phyloP scores from a whole-genome alignment of 495 filamentous ascomycete species.

The Aspergillus sparsus region DNA sequence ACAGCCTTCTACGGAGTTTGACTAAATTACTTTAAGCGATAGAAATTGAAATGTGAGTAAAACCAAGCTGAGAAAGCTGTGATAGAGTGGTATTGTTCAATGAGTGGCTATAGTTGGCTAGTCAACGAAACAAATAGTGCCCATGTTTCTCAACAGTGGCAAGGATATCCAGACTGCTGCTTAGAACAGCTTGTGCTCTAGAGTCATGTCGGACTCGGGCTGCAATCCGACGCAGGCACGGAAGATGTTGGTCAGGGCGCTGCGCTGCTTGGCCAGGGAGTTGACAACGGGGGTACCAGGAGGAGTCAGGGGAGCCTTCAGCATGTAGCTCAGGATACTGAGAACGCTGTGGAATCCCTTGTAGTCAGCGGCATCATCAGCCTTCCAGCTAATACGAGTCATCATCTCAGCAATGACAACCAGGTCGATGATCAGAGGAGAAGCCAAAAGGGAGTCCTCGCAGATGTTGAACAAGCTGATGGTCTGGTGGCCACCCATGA shows the following conservation, averaged over 20 bases:
- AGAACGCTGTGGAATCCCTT: constrained; percentile 96
- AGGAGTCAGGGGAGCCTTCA: constrained; percentile 96
- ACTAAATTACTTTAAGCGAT: too few species aligned
- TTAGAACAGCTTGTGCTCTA: constrained; percentile 97
- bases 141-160: background rate
- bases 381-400: constrained; percentile 94
- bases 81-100: constrained; percentile 20
- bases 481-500: constrained; percentile 97
- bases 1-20: too few species aligned
- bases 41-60: too few species aligned
- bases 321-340: constrained; percentile 98
- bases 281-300: constrained; percentile 97
- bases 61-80: background rate
- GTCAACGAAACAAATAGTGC: background rate
- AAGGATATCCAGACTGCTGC: background rate
- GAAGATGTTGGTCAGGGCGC: constrained; percentile 96
- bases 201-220: constrained; percentile 98
- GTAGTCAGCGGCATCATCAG: constrained; percentile 67
- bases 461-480: constrained; percentile 99
- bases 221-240: constrained; percentile 95
- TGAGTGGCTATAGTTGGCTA: constrained; percentile 41
- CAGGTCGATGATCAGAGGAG: constrained; percentile 95
- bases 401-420: constrained; percentile 93
- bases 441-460: constrained; percentile 97
- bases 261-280: constrained; percentile 93